Percentiles rank a stretch among this genome's conserved stretches.
Evolutionary conservation across 805 yeast species (phyloP).

Genomic region (Candida orba): DNA sequence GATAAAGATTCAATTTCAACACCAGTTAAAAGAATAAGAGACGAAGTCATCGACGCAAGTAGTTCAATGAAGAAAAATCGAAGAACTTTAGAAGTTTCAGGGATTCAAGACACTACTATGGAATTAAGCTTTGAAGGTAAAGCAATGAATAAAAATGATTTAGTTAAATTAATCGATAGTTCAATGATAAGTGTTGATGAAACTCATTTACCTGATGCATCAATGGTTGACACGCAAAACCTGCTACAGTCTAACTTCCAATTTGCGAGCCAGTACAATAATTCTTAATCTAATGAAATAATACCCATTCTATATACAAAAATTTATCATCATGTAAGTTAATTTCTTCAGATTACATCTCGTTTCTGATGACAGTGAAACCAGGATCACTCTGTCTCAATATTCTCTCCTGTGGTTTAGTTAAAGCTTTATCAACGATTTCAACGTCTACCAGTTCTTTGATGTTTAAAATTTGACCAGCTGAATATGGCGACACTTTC

Average conservation of each 20-base stretch:
- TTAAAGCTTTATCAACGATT: constrained; percentile 47
- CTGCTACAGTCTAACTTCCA: constrained; percentile 20
- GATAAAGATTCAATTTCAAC: constrained; percentile 11
- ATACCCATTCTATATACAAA: neutral
- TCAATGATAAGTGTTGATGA: constrained; percentile 2
- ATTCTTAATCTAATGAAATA: neutral
- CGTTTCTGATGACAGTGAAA: constrained; percentile 33
- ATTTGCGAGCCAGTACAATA: constrained; percentile 7
- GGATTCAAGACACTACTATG: constrained; percentile 21
- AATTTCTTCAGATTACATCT: neutral
- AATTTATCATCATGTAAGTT: neutral
- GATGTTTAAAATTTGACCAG: constrained; percentile 76
- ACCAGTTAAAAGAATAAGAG: constrained; percentile 24
- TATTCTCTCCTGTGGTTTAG: constrained; percentile 43
- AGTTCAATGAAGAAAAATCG: constrained; percentile 22
- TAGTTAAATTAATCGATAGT: constrained; percentile 32
- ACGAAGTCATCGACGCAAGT: constrained; percentile 18
- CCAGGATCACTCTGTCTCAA: constrained; percentile 59
- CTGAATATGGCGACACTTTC: constrained; percentile 65
- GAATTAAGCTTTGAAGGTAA: constrained; percentile 40
- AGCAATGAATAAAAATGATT: constrained; percentile 36
- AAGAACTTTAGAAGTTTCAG: constrained; percentile 11
- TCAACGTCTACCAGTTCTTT: constrained; percentile 86
- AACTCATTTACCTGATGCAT: neutral
- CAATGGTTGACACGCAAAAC: constrained; percentile 18